Evolutionary conservation across 2,329 filamentous ascomycete genomes (phyloP).

Genomic region (Phoma sp.): DNA sequence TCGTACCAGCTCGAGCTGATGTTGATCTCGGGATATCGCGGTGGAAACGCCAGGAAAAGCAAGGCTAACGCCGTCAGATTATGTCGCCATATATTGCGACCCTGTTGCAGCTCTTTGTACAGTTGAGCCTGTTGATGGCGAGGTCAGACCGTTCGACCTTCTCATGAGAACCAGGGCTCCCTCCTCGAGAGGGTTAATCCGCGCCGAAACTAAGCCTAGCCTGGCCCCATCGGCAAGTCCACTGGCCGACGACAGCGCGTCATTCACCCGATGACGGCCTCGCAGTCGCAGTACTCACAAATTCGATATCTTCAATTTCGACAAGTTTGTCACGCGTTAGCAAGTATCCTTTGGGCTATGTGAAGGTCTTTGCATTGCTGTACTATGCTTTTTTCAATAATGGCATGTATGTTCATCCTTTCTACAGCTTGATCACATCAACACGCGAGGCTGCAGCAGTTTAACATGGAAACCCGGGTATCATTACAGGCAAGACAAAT

Average conservation of each 20-base stretch:
- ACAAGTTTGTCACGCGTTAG: background rate
- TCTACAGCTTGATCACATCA: background rate
- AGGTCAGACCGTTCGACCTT: constrained; percentile 8
- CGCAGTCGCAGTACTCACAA: background rate
- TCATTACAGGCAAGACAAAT: background rate
- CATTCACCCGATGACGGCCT: constrained; percentile 12
- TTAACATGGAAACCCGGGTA: constrained; percentile 4
- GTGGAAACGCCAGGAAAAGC: constrained; percentile 20
- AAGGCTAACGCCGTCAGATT: constrained; percentile 17
- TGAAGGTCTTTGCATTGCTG: no score
- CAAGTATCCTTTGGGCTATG: no score
- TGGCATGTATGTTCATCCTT: no score
- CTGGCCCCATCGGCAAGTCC: background rate
- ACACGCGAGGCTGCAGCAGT: background rate
- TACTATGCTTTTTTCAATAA: no score
- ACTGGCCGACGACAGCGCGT: constrained; percentile 8
- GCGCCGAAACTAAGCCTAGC: constrained; percentile 1
- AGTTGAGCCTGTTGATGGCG: constrained; percentile 6
- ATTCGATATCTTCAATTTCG: background rate
- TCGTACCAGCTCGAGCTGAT: constrained; percentile 33
- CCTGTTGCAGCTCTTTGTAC: constrained; percentile 14
- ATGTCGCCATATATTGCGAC: constrained; percentile 30
- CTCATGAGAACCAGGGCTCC: constrained; percentile 10
- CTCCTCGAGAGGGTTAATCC: constrained; percentile 12
- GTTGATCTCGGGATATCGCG: constrained; percentile 19